Conservation (phyloP, 139 green algal species). For the Gonium pectorale region DNA sequence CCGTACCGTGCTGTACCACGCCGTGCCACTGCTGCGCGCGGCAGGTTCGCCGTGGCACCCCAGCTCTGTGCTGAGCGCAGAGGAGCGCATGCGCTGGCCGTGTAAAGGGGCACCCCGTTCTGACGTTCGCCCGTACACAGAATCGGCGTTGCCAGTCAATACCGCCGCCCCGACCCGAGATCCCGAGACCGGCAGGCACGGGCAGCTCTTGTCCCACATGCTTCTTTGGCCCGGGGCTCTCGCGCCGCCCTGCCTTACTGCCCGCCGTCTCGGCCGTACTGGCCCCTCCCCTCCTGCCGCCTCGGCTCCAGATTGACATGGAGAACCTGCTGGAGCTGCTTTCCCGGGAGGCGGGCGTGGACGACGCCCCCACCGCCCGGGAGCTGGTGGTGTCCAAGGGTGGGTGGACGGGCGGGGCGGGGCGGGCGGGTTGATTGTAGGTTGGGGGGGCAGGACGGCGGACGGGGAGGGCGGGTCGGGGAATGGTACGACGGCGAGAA, state of each 20-base stretch:
- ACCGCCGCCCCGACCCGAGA: too few relatives aligned
- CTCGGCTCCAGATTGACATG: constrained; percentile 78
- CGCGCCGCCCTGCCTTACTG: not conserved
- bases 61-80: too few relatives aligned
- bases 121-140: too few relatives aligned
- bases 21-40: too few relatives aligned
- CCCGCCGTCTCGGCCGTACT: too few relatives aligned
- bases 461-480: not conserved
- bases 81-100: too few relatives aligned
- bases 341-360: constrained; percentile 48
- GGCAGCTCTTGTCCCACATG: too few relatives aligned
- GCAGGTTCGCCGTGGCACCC: too few relatives aligned
- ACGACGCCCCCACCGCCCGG: constrained; percentile 71
- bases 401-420: not conserved
- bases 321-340: constrained; percentile 86
- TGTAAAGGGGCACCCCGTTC: too few relatives aligned
- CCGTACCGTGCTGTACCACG: too few relatives aligned
- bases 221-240: not conserved
- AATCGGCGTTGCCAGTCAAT: too few relatives aligned
- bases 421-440: not conserved
- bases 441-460: not conserved
- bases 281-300: not conserved
- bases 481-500: not conserved
- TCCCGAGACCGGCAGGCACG: too few relatives aligned
- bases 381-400: constrained; percentile 57